Evolutionary conservation across 345 rosid genomes (phyloP), one percentile per base, ranked within the genome.

Genomic region (Mallotus nudiflorus): DNA sequence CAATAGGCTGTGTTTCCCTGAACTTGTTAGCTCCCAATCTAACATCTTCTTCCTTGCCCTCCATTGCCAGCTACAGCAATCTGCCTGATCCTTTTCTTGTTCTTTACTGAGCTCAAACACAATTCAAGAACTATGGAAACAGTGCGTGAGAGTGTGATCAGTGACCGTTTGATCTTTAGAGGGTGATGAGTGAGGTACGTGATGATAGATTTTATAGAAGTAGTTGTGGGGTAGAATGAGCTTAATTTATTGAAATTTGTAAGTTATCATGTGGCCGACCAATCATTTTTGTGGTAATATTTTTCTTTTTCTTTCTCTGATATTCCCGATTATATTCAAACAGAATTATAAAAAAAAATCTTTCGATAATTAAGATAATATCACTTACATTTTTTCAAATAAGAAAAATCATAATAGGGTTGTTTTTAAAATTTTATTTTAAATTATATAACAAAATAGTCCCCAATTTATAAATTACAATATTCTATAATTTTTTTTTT

Each of bases 241-340:
- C 19, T 54, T 58, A 53, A 62, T 66, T 64, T 62, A 72, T 71
- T 78, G 67, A 73, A 64, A 61, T 28, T 31, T 66, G 35, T 19
- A 53, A 40, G 42, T 53, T 33, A 58, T 71, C 45, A 46, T 58
- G 46, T 62, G 74, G 59, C 82, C 83, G 84, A 73, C 84, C 79
- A 73, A 70, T 70, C 48, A 52, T 67, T 69, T 62, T n/a, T 69
- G 61, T 39, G 29, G 42, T 39, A 67, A 35, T 2, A 6, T 10
- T 22, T 45, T 14, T 1, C 3, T 29, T 65, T 24, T 11, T 0
- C 39, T n/a, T n/a, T n/a, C n/a, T n/a, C n/a, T n/a, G n/a, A n/a
- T n/a, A n/a, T n/a, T n/a, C n/a, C n/a, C n/a, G n/a, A n/a, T n/a
- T n/a, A n/a, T n/a, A n/a, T n/a, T n/a, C n/a, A n/a, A n/a, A n/a